A percentile compares a stretch with the other conserved stretches of the same genome.
Evolutionary conservation across 441 rosid species (phyloP).

Genomic region (Gossypium davidsonii): DNA sequence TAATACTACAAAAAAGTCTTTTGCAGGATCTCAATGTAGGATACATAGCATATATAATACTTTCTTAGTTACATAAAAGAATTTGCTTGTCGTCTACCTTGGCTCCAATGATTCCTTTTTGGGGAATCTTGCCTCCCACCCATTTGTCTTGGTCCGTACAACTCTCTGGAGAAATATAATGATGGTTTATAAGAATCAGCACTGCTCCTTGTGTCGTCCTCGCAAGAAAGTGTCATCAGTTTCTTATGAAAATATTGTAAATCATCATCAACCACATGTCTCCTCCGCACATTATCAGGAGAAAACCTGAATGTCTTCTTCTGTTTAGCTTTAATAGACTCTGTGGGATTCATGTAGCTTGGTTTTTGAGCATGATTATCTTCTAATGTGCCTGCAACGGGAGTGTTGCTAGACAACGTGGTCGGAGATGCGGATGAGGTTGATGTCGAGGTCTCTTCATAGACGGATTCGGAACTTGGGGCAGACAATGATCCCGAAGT

Average conservation of each 20-base stretch:
- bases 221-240: slow-evolving; percentile 33
- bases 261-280: slow-evolving; percentile 29
- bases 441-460: not conserved
- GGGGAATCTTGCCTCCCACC: slow-evolving; percentile 26
- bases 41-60: not conserved
- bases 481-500: slow-evolving; percentile 31
- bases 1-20: slow-evolving; percentile 5
- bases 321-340: slow-evolving; percentile 49
- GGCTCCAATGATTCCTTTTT: slow-evolving; percentile 14
- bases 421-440: slow-evolving; percentile 16
- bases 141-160: slow-evolving; percentile 35
- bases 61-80: not conserved
- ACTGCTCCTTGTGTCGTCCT: slow-evolving; percentile 27
- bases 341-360: slow-evolving; percentile 50
- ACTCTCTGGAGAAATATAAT: slow-evolving; percentile 29
- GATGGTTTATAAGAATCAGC: slow-evolving; percentile 40
- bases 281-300: slow-evolving; percentile 18
- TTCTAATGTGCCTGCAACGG: slow-evolving; percentile 24
- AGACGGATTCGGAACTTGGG: slow-evolving; percentile 32
- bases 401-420: slow-evolving; percentile 23
- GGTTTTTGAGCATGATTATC: slow-evolving; percentile 35
- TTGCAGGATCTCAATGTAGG: not conserved
- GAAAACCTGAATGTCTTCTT: slow-evolving; percentile 28
- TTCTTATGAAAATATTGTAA: slow-evolving; percentile 27
- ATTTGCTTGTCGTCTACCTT: not conserved